Evolutionary conservation across 805 yeast species (phyloP), one percentile per base, ranked within the genome.

Genomic region (Tetrapisispora fleetii): DNA sequence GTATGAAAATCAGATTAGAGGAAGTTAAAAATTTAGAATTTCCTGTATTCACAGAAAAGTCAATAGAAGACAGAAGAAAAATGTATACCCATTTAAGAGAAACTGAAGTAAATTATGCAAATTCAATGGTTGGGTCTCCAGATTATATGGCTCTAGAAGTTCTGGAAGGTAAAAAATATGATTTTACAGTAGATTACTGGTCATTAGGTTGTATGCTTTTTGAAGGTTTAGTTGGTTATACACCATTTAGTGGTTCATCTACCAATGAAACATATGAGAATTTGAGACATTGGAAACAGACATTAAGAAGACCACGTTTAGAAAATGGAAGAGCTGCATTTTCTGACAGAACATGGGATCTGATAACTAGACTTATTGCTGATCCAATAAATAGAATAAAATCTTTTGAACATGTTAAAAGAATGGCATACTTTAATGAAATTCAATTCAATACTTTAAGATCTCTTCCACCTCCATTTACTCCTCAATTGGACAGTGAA

Each of bases 121-220:
- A 87, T 58, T 88, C 97, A 1, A 87, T 91, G 57, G 99, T 93
- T 16, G 99, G 99, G 1, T 85, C 95, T 5, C 99, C 99, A 1
- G 99, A 93, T 67, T 93, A 93, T 64, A 93, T 93, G 99, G 99
- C 99, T 1, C 74, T 93, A 45, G 99, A 93, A 67, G 98, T 93
- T 13, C 77, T 93, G 47, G 95, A 88, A 67, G 99, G 99, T 8
- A 85, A 84, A 61, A 80, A 82, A 50, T 93, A 93, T 66, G 96
- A 93, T 63, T 90, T 83, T 64, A 91, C 99, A 16, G 95, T 95
- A 50, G 99, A 93, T 71, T 93, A 93, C 66, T 93, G 99, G 99
- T 90, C 98, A 0, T 73, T 93, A 50, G 99, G 99, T 4, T 93
- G 99, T 68, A 93, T 93, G 83, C 72, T 93, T 37, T 93, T 91